phyloP scores from a whole-genome alignment of 805 yeast genomes.

The Candida caryicola region DNA sequence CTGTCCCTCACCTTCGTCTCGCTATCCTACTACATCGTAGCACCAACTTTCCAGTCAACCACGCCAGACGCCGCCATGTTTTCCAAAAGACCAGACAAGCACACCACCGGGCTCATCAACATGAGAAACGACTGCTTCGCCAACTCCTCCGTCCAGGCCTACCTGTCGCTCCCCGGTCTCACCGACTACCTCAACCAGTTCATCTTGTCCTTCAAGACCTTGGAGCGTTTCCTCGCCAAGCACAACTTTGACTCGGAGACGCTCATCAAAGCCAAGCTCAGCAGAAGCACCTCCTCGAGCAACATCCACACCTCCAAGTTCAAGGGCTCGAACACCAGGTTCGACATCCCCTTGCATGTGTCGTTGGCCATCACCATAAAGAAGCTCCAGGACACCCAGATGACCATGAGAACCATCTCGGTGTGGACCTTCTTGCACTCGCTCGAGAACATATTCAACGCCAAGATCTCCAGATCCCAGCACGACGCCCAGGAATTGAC shows the following conservation, averaged over 20 bases:
- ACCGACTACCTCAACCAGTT: slow-evolving; percentile 53
- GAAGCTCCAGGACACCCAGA: slow-evolving; percentile 62
- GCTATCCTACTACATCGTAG: slow-evolving; percentile 10
- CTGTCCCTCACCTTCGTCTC: slow-evolving; percentile 2
- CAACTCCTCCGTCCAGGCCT: slow-evolving; percentile 81
- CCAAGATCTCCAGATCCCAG: slow-evolving; percentile 75
- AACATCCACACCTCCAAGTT: slow-evolving; percentile 10
- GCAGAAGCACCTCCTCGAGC: slow-evolving; percentile 1
- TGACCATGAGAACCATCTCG: slow-evolving; percentile 52
- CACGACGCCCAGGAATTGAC: slow-evolving; percentile 95
- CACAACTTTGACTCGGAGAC: slow-evolving; percentile 18
- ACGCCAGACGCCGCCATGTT: slow-evolving; percentile 26
- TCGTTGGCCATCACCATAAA: slow-evolving; percentile 51
- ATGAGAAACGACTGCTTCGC: slow-evolving; percentile 90
- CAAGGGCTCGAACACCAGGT: slow-evolving; percentile 16
- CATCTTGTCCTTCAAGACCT: slow-evolving; percentile 24
- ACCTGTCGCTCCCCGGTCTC: slow-evolving; percentile 58
- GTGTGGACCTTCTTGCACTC: slow-evolving; percentile 78
- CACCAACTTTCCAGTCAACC: slow-evolving; percentile 10
- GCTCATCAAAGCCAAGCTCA: slow-evolving; percentile 10
- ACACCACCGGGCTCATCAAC: slow-evolving; percentile 81
- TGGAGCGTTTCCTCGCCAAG: slow-evolving; percentile 17
- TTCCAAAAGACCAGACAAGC: slow-evolving; percentile 61
- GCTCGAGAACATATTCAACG: slow-evolving; percentile 68
- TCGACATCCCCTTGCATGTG: slow-evolving; percentile 51